phyloP scores from a whole-genome alignment of 345 rosid genomes.

The Combretum micranthum region DNA sequence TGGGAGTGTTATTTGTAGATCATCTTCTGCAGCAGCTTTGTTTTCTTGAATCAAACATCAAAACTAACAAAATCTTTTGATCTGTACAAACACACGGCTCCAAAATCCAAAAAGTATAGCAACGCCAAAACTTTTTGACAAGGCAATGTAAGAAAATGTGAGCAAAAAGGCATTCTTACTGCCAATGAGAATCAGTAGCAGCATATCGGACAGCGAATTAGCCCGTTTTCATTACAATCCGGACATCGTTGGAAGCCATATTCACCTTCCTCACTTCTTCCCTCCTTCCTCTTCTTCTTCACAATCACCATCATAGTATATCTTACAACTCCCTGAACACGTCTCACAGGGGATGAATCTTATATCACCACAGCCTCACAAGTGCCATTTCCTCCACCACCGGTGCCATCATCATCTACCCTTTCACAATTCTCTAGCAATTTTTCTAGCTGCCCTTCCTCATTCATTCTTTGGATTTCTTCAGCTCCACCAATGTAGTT shows the following conservation, averaged over 20 bases:
- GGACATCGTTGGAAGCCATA: constrained; percentile 78
- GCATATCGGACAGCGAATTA: constrained; percentile 68
- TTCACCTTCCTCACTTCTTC: constrained; percentile 25
- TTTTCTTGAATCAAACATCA: too few relatives aligned
- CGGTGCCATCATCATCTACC: constrained; percentile 26
- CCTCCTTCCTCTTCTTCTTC: constrained; percentile 17
- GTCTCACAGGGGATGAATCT: constrained; percentile 92
- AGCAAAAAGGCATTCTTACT: background rate
- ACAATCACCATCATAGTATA: constrained; percentile 41
- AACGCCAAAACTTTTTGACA: too few relatives aligned
- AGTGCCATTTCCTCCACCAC: constrained; percentile 24
- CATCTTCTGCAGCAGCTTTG: too few relatives aligned
- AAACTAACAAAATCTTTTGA: too few relatives aligned
- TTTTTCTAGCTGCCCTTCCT: constrained; percentile 79
- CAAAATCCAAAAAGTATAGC: too few relatives aligned
- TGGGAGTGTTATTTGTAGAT: too few relatives aligned
- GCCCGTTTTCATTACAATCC: constrained; percentile 95
- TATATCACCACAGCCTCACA: constrained; percentile 91
- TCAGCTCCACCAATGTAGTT: constrained; percentile 78
- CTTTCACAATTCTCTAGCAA: constrained; percentile 46
- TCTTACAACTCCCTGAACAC: constrained; percentile 89
- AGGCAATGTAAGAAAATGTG: too few relatives aligned
- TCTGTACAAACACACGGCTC: too few relatives aligned
- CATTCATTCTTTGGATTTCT: constrained; percentile 63
- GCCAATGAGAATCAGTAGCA: constrained; percentile 28